Evolutionary conservation across 2,329 filamentous ascomycete species (phyloP).

Genomic region (Penicillium sp.): DNA sequence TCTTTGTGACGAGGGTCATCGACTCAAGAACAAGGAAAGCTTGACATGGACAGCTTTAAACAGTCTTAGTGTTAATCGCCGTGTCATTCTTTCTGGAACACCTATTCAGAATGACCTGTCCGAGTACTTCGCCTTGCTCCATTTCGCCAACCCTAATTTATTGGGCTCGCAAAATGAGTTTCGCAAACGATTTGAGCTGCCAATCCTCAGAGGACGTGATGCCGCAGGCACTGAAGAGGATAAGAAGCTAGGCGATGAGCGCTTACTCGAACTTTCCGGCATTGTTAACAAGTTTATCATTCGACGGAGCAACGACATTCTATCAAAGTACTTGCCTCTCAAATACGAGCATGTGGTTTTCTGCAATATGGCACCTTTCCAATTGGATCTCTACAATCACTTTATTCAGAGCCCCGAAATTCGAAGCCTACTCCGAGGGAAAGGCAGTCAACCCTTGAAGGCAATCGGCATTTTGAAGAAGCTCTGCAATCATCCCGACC

Average conservation of each 20-base stretch:
- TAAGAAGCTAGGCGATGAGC: conserved; percentile 79
- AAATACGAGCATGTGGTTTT: conserved; percentile 99
- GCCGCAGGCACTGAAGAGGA: conserved; percentile 85
- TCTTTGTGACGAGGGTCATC: conserved; percentile 95
- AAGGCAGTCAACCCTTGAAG: conserved; percentile 93
- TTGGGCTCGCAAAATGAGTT: conserved; percentile 89
- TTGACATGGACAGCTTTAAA: conserved; percentile 93
- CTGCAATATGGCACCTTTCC: conserved; percentile 91
- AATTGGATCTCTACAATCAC: conserved; percentile 91
- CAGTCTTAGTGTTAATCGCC: conserved; percentile 82
- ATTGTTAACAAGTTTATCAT: conserved; percentile 99
- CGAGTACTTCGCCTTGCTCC: conserved; percentile 94
- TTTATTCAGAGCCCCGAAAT: conserved; percentile 97
- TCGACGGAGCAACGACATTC: conserved; percentile 92
- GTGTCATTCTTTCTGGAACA: conserved; percentile 94
- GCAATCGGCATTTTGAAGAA: conserved; percentile 98
- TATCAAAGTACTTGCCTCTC: conserved; percentile 95
- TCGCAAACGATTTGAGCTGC: conserved; percentile 89
- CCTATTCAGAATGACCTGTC: conserved; percentile 99
- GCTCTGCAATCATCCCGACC: conserved; percentile 95
- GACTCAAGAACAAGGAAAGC: conserved; percentile 94
- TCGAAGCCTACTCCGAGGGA: conserved; percentile 85
- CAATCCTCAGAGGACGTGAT: conserved; percentile 89
- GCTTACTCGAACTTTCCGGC: conserved; percentile 76
- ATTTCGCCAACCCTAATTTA: conserved; percentile 93